Evolutionary conservation across 768 basidiomycete genomes (phyloP).

Genomic region (Suillus subluteus): DNA sequence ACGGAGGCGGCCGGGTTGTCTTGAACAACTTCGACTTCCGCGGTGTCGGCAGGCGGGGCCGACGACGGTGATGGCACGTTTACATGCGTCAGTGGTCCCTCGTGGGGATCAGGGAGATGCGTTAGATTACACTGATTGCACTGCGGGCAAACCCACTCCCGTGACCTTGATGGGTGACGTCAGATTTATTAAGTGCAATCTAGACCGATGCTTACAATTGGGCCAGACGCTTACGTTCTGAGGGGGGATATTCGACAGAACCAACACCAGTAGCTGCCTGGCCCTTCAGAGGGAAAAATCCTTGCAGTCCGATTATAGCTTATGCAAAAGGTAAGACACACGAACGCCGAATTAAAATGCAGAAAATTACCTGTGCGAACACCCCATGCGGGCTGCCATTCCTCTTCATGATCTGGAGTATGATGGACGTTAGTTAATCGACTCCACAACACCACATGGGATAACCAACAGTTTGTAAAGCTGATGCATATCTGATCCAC

Average conservation of each 20-base stretch:
- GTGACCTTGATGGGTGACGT: slow-evolving; percentile 55
- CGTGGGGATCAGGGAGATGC: slow-evolving; percentile 68
- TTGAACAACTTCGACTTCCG: slow-evolving; percentile 23
- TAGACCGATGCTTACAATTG: slow-evolving; percentile 54
- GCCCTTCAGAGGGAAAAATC: slow-evolving; percentile 89
- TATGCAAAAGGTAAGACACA: slow-evolving; percentile 16
- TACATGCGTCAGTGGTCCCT: slow-evolving; percentile 19
- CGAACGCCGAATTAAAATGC: slow-evolving; percentile 15
- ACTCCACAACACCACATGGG: slow-evolving; percentile 17
- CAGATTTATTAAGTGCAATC: slow-evolving; percentile 14
- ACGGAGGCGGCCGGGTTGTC: slow-evolving; percentile 18
- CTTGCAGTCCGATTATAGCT: slow-evolving; percentile 89
- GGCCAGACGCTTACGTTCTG: slow-evolving; percentile 80
- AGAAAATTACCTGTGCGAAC: slow-evolving; percentile 78
- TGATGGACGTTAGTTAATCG: slow-evolving; percentile 33
- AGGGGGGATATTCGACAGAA: slow-evolving; percentile 77
- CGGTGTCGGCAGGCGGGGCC: slow-evolving; percentile 19
- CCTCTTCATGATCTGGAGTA: slow-evolving; percentile 83
- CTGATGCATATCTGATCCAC: slow-evolving; percentile 81
- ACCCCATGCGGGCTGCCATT: slow-evolving; percentile 99
- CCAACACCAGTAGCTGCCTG: slow-evolving; percentile 85
- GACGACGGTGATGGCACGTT: slow-evolving; percentile 5
- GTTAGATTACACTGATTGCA: slow-evolving; percentile 71
- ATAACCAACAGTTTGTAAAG: slow-evolving; percentile 80
- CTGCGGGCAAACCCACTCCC: slow-evolving; percentile 78